Evolutionary conservation across 306 rosid species (phyloP), one percentile per base, ranked within the genome.

Genomic region (Spatholobus suberectus): DNA sequence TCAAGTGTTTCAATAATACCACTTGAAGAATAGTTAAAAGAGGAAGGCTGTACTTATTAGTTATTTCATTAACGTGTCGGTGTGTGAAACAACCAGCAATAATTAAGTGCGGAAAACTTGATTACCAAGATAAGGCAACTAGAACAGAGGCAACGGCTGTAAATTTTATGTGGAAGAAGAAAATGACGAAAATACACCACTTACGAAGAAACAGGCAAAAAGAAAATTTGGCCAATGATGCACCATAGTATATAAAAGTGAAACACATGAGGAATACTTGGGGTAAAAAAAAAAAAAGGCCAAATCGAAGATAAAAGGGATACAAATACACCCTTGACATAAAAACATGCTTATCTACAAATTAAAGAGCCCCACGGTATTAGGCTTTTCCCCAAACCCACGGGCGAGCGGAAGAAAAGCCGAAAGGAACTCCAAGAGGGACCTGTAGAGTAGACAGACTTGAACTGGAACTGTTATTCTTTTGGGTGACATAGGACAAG

Each of bases 301-400:
- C 18, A 26, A 66, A 32, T 17, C 12, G 5, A 65, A 23, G n/a
- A 66, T 15, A 66, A 17, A 7, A 51, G 87, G 85, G 85, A 83
- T 81, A 83, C 55, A 91, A 89, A 84, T 80, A 81, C 88, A 82
- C 79, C 83, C 92, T 49, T 59, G 29, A 69, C 79, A 80, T 13
- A 14, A 21, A 78, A 57, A 71, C 89, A 82, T 62, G 79, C 84
- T 84, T 91, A 93, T 91, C 89, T 88, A 89, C 97, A 93, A 79
- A 76, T 88, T 79, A 77, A 79, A 57, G 81, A 85, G 77, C 89
- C 87, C 87, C 84, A 68, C 38, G 17, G 57, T 49, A 47, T 37
- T 81, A 67, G 68, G 82, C 76, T 15, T 78, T 84, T 29, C 32
- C 68, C 63, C 62, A 57, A 75, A 47, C 21, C 63, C 55, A 49